Conservation (phyloP, 2,329 filamentous ascomycete genomes). For the Ceratocystis cubensis region DNA sequence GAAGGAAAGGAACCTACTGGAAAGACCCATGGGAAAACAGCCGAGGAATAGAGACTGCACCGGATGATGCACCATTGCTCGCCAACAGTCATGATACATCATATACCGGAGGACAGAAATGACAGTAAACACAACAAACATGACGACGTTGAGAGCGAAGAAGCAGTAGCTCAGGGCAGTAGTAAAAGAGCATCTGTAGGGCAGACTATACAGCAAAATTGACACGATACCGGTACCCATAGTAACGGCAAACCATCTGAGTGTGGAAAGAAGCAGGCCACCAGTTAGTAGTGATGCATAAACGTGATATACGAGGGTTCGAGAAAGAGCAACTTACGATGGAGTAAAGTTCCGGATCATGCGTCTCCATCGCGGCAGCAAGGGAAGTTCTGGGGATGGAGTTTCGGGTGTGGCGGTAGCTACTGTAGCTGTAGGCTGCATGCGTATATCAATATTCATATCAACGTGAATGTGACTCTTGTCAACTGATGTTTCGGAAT, state of each 20-base stretch:
- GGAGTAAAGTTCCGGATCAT: constrained; percentile 43
- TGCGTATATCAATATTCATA: neutral
- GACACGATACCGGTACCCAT: constrained; percentile 60
- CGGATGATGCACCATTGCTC: constrained; percentile 54
- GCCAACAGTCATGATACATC: constrained; percentile 54
- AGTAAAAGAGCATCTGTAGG: constrained; percentile 46
- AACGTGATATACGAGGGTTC: neutral
- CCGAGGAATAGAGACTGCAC: constrained; percentile 56
- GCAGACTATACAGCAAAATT: constrained; percentile 48
- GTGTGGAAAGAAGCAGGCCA: neutral
- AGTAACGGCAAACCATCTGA: constrained; percentile 45
- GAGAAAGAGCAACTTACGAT: constrained; percentile 32
- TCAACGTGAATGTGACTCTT: neutral
- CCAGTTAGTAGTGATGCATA: neutral
- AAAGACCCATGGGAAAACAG: constrained; percentile 55
- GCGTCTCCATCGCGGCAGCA: constrained; percentile 30
- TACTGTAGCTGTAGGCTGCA: neutral
- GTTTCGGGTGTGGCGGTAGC: neutral
- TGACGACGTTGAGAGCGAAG: constrained; percentile 45
- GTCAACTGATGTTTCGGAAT: neutral
- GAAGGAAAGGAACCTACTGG: constrained; percentile 24
- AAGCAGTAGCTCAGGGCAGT: constrained; percentile 47
- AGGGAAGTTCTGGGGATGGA: neutral
- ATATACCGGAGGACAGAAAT: constrained; percentile 49
- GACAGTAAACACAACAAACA: constrained; percentile 43